Percentiles rank a stretch among this genome's conserved stretches.
These are phyloP conservation scores for Pyrenopolyporus hunteri DNA, from an alignment of 495 filamentous ascomycete genomes.

Conservation along the genomic window DNA sequence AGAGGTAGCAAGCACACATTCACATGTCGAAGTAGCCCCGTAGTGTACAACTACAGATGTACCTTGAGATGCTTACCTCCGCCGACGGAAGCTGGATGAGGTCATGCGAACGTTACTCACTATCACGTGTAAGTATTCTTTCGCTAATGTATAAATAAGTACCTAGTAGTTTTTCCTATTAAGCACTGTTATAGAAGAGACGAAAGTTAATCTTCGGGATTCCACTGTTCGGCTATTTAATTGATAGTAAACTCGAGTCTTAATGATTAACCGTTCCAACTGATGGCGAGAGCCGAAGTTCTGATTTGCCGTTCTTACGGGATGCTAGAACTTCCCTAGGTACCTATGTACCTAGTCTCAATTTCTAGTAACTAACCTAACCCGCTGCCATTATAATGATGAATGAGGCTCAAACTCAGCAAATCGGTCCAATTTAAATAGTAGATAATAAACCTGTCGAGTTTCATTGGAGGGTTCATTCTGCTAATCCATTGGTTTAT, in stretches of 20 bases:
- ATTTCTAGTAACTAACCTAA: background rate
- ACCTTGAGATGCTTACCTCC: background rate
- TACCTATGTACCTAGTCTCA: background rate
- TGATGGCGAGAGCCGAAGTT: slow-evolving; percentile 25
- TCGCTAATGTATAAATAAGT: no score
- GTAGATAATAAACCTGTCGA: no score
- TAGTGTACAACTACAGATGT: no score
- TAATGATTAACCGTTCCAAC: no score
- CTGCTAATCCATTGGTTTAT: background rate
- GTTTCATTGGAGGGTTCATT: no score
- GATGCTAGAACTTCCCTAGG: background rate
- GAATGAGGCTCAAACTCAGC: background rate
- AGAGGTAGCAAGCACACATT: slow-evolving; percentile 13
- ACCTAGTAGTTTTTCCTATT: no score
- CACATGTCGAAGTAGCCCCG: slow-evolving; percentile 26
- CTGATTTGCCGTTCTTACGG: slow-evolving; percentile 3
- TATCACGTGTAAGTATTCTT: slow-evolving; percentile 22
- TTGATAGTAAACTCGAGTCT: no score
- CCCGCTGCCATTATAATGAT: no score
- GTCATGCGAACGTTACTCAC: slow-evolving; percentile 29
- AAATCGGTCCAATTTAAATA: no score
- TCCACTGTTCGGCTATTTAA: slow-evolving; percentile 1
- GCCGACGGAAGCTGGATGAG: slow-evolving; percentile 28
- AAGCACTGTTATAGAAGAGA: no score
- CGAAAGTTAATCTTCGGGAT: no score